Base-by-base conservation (phyloP, 164 flowering plant genomes). In the Chimonanthus praecox region DNA sequence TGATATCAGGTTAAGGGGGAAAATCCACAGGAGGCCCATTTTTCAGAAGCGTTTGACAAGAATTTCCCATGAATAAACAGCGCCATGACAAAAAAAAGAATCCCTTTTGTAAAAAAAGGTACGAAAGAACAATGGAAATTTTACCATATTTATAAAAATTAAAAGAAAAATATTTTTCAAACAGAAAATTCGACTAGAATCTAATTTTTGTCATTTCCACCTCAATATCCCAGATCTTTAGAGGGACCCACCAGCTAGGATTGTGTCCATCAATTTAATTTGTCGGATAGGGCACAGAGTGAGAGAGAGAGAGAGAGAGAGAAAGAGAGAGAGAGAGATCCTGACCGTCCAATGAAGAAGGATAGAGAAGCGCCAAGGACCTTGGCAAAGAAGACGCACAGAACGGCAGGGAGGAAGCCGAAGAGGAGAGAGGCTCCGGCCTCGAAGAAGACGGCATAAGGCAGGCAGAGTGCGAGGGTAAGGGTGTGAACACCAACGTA, bases 371-470 rank as follows among this genome's bases (percentile, higher is more conserved):
- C 98, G 0, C 85, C 98, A 20, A 90, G 88, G 67, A 92, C 6
- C 85, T 94, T 94, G 51, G 99, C 99, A 20, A 88, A 80, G 79
- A 94, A 92, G 76, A 94, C 99, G 70, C 96, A 94, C 65, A 87
- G 72, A 3, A 94, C 84, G 4, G 92, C 97, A 21, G 91, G 90
- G 64, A 88, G 45, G 82, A 94, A 92, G 0, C 97, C 98, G 73
- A 94, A 94, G 20, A 94, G 84, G 3, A 92, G 76, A 71, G 98
- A 89, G 66, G 99, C 97, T 0, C 84, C 98, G 44, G 98, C 97
- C 76, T 94, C 99, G 71, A 94, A 87, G 86, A 92, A 90, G 67
- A 94, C 84, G 44, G 99, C 99, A 70, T 83, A 90, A 6, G 99
- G 99, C 70, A 94, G 78, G 76, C 99, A 94, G 45, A 94, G 84